Percentiles rank a stretch among this genome's conserved stretches.
Evolutionary conservation across 2,329 filamentous ascomycete species (phyloP).

Genomic region (Fusarium mangiferae): DNA sequence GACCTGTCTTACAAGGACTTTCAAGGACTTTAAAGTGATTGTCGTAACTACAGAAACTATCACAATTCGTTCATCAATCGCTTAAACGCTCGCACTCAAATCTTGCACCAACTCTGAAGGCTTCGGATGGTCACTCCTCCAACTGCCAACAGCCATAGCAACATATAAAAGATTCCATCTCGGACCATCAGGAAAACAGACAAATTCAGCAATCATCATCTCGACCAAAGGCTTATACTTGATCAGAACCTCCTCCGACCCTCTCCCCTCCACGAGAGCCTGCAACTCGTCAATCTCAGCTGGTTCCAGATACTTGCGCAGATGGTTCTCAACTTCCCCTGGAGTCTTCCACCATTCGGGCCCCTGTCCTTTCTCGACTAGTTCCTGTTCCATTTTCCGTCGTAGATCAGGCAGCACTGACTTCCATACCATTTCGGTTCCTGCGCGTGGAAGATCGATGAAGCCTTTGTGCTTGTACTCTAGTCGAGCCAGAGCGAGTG

Average conservation of each 20-base stretch:
- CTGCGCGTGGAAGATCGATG: constrained; percentile 10
- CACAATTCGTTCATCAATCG: background rate
- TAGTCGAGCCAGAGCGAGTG: constrained; percentile 30
- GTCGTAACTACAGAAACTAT: no score
- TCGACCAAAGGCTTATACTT: constrained; percentile 34
- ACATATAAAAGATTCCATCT: constrained; percentile 40
- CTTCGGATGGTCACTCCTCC: constrained; percentile 18
- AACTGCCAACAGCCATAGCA: constrained; percentile 34
- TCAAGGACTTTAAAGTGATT: no score
- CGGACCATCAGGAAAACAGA: constrained; percentile 42
- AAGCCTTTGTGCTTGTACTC: constrained; percentile 39
- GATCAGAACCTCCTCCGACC: constrained; percentile 3
- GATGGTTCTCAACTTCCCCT: constrained; percentile 33
- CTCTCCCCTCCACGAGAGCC: constrained; percentile 34
- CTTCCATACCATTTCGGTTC: constrained; percentile 1
- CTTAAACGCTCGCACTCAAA: background rate
- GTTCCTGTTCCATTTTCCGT: constrained; percentile 27
- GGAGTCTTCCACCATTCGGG: constrained; percentile 40
- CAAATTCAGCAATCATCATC: constrained; percentile 33
- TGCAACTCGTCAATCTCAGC: constrained; percentile 32
- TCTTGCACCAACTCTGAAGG: constrained; percentile 12
- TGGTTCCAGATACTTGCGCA: constrained; percentile 28
- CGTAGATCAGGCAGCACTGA: background rate
- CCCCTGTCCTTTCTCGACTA: constrained; percentile 17
- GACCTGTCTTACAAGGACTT: no score